Evolutionary conservation across 352 stramenopile species (phyloP).

Genomic region (Phytophthora sp.): DNA sequence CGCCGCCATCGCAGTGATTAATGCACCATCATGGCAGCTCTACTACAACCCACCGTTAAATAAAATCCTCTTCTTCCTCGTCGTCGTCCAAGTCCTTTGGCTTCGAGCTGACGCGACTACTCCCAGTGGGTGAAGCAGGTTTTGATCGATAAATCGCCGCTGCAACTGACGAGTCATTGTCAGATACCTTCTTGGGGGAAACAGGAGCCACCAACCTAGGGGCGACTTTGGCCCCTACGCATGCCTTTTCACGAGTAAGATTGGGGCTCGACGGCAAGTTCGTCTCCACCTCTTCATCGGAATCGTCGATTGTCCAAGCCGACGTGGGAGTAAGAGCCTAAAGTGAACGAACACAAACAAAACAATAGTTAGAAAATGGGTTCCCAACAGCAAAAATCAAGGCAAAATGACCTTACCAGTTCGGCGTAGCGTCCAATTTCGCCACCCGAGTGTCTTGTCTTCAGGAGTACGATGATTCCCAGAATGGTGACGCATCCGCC

Average conservation of each 20-base stretch:
- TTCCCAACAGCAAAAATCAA: not conserved
- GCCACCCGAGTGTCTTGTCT: conserved; percentile 52
- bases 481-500: conserved; percentile 78
- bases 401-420: conserved; percentile 51
- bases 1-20: not conserved
- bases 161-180: conserved; percentile 23
- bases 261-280: conserved; percentile 56
- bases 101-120: conserved; percentile 27
- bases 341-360: conserved; percentile 14
- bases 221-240: conserved; percentile 26
- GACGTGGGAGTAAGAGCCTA: conserved; percentile 80
- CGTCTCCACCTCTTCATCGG: conserved; percentile 80
- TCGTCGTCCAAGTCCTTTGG: conserved; percentile 49
- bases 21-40: no score
- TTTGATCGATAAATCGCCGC: conserved; percentile 33
- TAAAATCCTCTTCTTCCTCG: conserved; percentile 70
- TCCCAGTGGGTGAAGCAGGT: conserved; percentile 23
- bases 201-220: conserved; percentile 18
- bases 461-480: conserved; percentile 79
- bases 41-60: no score
- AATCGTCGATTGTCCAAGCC: conserved; percentile 82
- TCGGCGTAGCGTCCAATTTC: conserved; percentile 64
- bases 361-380: not conserved
- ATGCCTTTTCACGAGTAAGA: conserved; percentile 7
- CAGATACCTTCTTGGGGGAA: conserved; percentile 20